A percentile compares a stretch with the other conserved stretches of the same genome.
Conservation (phyloP, 2,329 filamentous ascomycete species). For the Stachybotrys chartarum region DNA sequence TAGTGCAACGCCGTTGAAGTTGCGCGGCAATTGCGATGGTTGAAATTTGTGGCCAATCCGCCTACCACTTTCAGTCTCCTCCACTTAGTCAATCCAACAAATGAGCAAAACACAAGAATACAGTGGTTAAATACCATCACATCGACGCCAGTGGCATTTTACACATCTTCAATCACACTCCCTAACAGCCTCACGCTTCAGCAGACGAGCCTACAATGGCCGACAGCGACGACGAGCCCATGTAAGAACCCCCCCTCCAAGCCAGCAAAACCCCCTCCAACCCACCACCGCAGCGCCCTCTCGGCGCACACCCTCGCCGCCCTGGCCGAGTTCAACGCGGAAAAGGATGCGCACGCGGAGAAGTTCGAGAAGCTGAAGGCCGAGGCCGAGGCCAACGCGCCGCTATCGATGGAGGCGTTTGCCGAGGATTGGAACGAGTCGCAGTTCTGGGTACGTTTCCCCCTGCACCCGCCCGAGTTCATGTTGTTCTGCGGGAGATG, state of each 20-base stretch:
- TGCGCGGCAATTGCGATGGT: background rate
- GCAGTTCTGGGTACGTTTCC: slow-evolving; percentile 66
- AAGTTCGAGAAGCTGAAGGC: slow-evolving; percentile 62
- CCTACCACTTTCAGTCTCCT: no score
- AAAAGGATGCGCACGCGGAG: slow-evolving; percentile 59
- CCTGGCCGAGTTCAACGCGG: slow-evolving; percentile 67
- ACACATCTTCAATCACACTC: no score
- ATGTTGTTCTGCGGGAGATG: no score
- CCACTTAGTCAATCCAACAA: no score
- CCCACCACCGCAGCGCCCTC: slow-evolving; percentile 34
- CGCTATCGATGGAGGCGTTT: slow-evolving; percentile 61
- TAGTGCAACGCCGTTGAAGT: background rate
- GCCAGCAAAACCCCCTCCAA: background rate
- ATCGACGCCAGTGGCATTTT: no score
- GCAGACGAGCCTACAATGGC: slow-evolving; percentile 9
- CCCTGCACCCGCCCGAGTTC: no score
- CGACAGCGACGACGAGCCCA: slow-evolving; percentile 38
- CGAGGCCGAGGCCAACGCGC: slow-evolving; percentile 46
- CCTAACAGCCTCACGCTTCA: no score
- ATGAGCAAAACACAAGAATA: no score
- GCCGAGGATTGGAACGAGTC: slow-evolving; percentile 76
- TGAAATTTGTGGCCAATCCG: background rate
- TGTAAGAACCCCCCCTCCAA: slow-evolving; percentile 29
- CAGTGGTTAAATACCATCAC: no score
- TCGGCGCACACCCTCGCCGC: slow-evolving; percentile 60